Evolutionary conservation across 306 rosid genomes (phyloP).

Genomic region (Amphicarpaea edgeworthii): DNA sequence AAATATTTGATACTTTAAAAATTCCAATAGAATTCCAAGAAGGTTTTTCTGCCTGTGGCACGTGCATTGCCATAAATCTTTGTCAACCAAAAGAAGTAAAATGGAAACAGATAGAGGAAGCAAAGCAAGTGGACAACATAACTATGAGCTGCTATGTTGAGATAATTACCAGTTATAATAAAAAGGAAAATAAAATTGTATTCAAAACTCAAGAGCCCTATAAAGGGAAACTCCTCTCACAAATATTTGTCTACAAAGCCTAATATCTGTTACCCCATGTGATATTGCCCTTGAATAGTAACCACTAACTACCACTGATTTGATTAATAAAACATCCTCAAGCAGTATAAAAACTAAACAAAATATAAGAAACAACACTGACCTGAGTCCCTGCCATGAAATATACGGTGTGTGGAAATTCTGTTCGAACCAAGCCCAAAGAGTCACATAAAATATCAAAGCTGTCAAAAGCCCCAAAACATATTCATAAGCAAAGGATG

Average conservation of each 20-base stretch:
- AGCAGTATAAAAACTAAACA: background rate
- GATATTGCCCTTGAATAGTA: conserved; percentile 7
- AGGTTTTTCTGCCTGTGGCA: conserved; percentile 80
- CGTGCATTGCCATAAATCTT: conserved; percentile 39
- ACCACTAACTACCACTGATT: background rate
- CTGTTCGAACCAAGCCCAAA: conserved; percentile 77
- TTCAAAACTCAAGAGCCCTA: background rate
- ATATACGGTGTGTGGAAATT: conserved; percentile 83
- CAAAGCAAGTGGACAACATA: conserved; percentile 17
- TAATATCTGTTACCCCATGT: conserved; percentile 9
- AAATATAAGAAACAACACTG: conserved; percentile 34
- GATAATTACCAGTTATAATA: conserved; percentile 2
- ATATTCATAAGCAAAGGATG: conserved; percentile 11
- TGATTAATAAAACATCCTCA: conserved; percentile 10
- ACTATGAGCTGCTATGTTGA: background rate
- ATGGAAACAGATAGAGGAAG: conserved; percentile 29
- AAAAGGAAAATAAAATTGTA: background rate
- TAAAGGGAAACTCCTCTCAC: background rate
- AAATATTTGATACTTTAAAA: conserved; percentile 77
- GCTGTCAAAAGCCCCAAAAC: conserved; percentile 62
- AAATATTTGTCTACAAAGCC: conserved; percentile 2
- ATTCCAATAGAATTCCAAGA: conserved; percentile 85
- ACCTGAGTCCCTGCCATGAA: conserved; percentile 96
- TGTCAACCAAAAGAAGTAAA: background rate
- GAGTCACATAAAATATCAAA: conserved; percentile 84